Conservation (phyloP, 306 rosid species). For the Inga laurina region DNA sequence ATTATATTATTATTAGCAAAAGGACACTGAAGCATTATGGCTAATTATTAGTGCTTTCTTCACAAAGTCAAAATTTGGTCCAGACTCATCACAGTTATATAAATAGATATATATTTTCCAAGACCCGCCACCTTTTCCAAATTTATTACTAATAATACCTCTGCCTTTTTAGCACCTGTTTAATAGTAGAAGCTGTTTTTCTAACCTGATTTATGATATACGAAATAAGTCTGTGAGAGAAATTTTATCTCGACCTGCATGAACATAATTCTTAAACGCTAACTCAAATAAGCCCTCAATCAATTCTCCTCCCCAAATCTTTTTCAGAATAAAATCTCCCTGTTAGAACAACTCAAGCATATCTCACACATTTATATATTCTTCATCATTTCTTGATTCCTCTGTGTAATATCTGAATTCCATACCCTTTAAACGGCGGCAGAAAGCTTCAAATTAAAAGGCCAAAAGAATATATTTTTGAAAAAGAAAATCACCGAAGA, state of each 20-base stretch:
- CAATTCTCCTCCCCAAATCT: neutral
- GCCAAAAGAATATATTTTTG: conserved; percentile 6
- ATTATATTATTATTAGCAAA: neutral
- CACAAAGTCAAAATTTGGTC: neutral
- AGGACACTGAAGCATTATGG: neutral
- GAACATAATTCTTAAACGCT: too few relatives aligned
- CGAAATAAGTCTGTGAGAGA: too few relatives aligned
- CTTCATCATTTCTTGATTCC: neutral
- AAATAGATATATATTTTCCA: too few relatives aligned
- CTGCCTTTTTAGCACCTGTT: too few relatives aligned
- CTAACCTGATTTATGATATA: too few relatives aligned
- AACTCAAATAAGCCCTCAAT: too few relatives aligned
- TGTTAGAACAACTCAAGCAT: neutral
- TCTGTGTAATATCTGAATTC: conserved; percentile 20
- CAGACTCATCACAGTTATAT: neutral
- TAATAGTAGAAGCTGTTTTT: too few relatives aligned
- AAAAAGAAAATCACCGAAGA: conserved; percentile 6
- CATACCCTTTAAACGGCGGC: conserved; percentile 13
- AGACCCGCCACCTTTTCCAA: neutral
- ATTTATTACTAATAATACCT: too few relatives aligned
- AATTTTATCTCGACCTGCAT: too few relatives aligned
- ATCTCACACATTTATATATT: neutral
- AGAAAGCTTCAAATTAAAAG: conserved; percentile 24
- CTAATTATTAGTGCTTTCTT: neutral
- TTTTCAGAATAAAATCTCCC: neutral